Conservation (phyloP, 768 basidiomycete genomes). For the Phlebiopsis gigantea region DNA sequence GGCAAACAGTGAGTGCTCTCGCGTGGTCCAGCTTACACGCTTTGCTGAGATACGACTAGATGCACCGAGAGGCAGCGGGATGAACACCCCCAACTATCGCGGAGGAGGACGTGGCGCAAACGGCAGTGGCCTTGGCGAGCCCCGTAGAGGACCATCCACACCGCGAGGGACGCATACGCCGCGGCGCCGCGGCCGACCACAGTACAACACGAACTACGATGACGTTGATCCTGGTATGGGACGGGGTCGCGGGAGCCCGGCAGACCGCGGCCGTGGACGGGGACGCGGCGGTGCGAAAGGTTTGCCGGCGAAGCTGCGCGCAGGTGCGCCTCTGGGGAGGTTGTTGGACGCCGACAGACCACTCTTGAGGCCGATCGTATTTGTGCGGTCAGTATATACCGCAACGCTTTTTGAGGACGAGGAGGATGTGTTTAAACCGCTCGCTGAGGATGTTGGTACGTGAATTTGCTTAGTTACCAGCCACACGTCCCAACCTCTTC, state of each 20-base stretch:
- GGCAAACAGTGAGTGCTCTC: slow-evolving; percentile 20
- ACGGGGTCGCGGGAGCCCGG: slow-evolving; percentile 11
- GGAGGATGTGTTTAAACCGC: slow-evolving; percentile 57
- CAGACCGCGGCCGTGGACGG: slow-evolving; percentile 18
- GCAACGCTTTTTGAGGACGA: slow-evolving; percentile 47
- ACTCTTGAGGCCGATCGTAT: slow-evolving; percentile 58
- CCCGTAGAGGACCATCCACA: slow-evolving; percentile 13
- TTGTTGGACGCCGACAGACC: slow-evolving; percentile 55
- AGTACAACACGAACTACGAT: slow-evolving; percentile 1
- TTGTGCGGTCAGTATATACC: slow-evolving; percentile 56
- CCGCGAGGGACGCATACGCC: slow-evolving; percentile 15
- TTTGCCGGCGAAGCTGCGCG: slow-evolving; percentile 25
- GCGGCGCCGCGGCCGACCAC: slow-evolving; percentile 22
- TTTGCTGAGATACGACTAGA: slow-evolving; percentile 5
- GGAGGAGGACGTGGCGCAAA: slow-evolving; percentile 10
- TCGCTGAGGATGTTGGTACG: slow-evolving; percentile 48
- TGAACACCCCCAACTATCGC: neutral
- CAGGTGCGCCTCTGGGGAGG: slow-evolving; percentile 49
- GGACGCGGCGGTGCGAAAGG: slow-evolving; percentile 19
- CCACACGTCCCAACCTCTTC: neutral
- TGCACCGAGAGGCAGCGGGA: slow-evolving; percentile 4
- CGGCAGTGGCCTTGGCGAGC: slow-evolving; percentile 5
- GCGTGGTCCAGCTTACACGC: neutral
- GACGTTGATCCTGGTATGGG: slow-evolving; percentile 5
- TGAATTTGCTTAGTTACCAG: slow-evolving; percentile 13